Base-by-base conservation (phyloP, 2,329 filamentous ascomycete species). In the Penicillium sp. region DNA sequence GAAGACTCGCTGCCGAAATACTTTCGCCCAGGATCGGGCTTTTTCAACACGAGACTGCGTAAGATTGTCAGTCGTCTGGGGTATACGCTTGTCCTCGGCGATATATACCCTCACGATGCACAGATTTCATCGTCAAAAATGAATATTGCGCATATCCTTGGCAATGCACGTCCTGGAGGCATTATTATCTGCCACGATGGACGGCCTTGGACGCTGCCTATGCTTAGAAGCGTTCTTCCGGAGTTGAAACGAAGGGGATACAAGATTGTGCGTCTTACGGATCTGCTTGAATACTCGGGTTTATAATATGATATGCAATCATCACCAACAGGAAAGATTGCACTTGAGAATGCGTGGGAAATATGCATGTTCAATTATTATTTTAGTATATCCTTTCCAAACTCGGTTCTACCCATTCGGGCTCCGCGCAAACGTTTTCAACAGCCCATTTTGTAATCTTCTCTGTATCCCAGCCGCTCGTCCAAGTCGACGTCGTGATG, bases 81-180 rank as follows among this genome's bases (percentile, higher is more conserved):
- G 3, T 92, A 90, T 71, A 78, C 80, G 50, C 78, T 94, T 52
- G 87, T 91, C n/a, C 75, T 96, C 40, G 91, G 91, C 2, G 86
- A 85, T 70, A 86, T 96, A 42, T 96, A 95, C 73, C 91, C 91
- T 5, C 91, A 96, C 74, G 91, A 96, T 74, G 86, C 91, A n/a
- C 91, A 95, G 78, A 87, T 96, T 57, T 78, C 78, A 9, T 86
- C 82, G 65, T 81, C 83, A 63, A 75, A 77, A 61, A 63, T 91
- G 52, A 96, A 96, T 72, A 87, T 89, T 7, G 79, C 77, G 62
- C 91, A 96, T 75, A 83, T 96, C 3, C 71, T 96, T 63, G 91
- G 89, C 73, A 91, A 91, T 87, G 78, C 88, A 35, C 78, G 83
- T 47, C 86, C 88, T 0, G 91, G 91, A 0, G 86, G 83, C 26